Base-by-base conservation (phyloP, 441 rosid species). In the Populus hybrid region DNA sequence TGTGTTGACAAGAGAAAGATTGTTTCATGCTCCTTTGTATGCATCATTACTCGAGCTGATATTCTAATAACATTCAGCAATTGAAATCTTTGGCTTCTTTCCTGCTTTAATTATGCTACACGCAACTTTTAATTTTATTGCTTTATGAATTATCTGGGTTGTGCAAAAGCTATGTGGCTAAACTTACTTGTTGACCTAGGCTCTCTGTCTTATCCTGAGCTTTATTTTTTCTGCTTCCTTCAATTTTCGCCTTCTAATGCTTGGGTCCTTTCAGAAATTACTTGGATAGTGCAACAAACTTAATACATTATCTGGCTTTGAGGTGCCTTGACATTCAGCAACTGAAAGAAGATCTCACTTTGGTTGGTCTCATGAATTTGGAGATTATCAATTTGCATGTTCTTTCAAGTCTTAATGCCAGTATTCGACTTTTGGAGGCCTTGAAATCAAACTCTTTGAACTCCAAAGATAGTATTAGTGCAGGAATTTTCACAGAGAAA, bases 251-350 rank as follows among this genome's bases (percentile, higher is more conserved):
- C 67, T 68, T 75, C 69, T 68, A 24, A 61, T 69, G 21, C 67
- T 64, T 53, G 65, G 59, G 21, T 81, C 46, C 36, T 28, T 24
- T 81, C 92, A 91, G 95, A 35, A 81, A 80, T 67, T 87, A 90
- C 83, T 40, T 82, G 78, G 84, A 75, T 69, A 87, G 91, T 67
- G 92, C 92, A 59, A 86, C 83, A 78, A 91, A 91, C 84, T 82
- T 91, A 77, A 81, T 87, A 78, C 95, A 90, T 77, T 86, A 90
- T 73, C 80, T 88, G 83, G 90, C 90, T 46, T 79, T 90, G 84
- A 86, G 83, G 84, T 79, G 87, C 74, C 82, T 90, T 36, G 88
- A 90, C 70, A 71, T 77, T 76, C 85, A 84, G 79, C 85, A 85
- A 74, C 88, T 91, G 73, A 84, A 84, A 70, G 86, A 71, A 14